phyloP scores from a whole-genome alignment of 225 moss, liverwort and hornwort species.

The Polytrichum formosum region DNA sequence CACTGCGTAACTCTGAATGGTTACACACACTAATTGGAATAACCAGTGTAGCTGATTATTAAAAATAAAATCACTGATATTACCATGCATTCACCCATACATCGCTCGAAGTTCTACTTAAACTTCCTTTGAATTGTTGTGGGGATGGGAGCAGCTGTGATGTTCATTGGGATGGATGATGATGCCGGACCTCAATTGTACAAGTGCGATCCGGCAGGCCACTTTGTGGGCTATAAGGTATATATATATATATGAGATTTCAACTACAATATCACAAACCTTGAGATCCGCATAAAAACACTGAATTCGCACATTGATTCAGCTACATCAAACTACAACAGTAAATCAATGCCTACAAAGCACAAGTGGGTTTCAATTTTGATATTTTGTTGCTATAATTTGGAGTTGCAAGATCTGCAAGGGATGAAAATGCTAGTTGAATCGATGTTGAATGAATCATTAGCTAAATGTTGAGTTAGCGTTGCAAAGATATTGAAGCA shows the following conservation, averaged over 20 bases:
- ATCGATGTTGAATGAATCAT: not conserved
- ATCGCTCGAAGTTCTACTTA: not conserved
- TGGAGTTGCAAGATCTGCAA: too few relatives aligned
- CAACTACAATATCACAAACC: not conserved
- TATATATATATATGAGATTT: too few relatives aligned
- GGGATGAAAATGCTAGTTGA: too few relatives aligned
- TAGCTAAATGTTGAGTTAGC: too few relatives aligned
- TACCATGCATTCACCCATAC: too few relatives aligned
- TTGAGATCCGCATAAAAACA: too few relatives aligned
- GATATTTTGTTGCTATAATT: not conserved
- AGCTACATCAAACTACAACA: not conserved
- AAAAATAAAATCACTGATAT: not conserved
- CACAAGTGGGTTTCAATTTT: not conserved
- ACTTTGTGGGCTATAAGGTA: conserved; percentile 43
- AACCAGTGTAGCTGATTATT: too few relatives aligned
- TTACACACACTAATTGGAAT: too few relatives aligned
- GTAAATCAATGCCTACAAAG: not conserved
- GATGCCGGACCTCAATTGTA: conserved; percentile 77
- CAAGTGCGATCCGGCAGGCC: conserved; percentile 68
- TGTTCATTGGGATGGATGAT: conserved; percentile 89
- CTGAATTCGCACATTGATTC: too few relatives aligned
- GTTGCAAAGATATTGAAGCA: too few relatives aligned
- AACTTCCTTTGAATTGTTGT: not conserved
- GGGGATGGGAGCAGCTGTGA: conserved; percentile 51
- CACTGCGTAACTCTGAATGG: too few relatives aligned